phyloP scores from a whole-genome alignment of 2,329 filamentous ascomycete species.

The Aureobasidium musti region DNA sequence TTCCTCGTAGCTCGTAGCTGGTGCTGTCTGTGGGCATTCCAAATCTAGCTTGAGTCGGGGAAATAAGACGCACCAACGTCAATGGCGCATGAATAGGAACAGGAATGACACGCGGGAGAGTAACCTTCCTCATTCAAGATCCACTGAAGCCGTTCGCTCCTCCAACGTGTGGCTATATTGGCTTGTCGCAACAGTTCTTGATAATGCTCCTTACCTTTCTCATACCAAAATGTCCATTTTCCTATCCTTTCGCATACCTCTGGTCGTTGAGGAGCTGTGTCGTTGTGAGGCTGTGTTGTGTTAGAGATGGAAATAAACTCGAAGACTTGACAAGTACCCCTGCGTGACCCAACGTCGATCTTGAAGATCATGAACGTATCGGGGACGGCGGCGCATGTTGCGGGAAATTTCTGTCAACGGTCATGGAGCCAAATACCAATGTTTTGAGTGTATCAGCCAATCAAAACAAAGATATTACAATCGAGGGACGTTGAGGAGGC shows the following conservation, averaged over 20 bases:
- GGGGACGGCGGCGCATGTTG: constrained; percentile 9
- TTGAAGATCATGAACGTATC: constrained; percentile 5
- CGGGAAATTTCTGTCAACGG: constrained; percentile 21
- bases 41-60: constrained; percentile 19
- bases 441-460: constrained; percentile 4
- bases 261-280: neutral
- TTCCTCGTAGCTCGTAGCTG: neutral
- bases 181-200: neutral
- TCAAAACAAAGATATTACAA: constrained; percentile 4
- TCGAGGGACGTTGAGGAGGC: neutral
- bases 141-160: constrained; percentile 27
- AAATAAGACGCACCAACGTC: constrained; percentile 28
- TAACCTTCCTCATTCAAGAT: constrained; percentile 3
- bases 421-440: neutral
- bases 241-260: neutral
- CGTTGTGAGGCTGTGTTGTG: constrained; percentile 10
- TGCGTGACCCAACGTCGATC: constrained; percentile 25
- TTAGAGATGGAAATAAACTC: constrained; percentile 2
- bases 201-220: neutral
- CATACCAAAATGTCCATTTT: neutral
- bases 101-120: constrained; percentile 23
- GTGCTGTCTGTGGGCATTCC: constrained; percentile 22
- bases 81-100: constrained; percentile 23
- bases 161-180: constrained; percentile 8
- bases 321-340: constrained; percentile 15